Conservation (phyloP, 2,329 filamentous ascomycete genomes). For the Phialocephala sp. region DNA sequence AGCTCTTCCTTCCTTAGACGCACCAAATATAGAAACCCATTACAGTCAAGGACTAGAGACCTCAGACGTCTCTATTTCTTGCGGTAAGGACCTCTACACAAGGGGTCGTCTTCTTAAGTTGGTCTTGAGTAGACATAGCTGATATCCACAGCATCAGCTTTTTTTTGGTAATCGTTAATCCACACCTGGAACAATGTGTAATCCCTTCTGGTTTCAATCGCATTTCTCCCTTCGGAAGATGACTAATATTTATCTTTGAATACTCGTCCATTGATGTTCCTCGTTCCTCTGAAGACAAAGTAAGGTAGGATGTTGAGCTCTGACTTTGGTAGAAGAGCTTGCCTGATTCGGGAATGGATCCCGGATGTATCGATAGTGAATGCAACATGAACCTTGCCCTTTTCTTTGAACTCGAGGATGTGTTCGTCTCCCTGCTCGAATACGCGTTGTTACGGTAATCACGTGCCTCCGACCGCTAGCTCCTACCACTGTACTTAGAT, state of each 20-base stretch:
- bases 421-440: neutral
- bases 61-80: too few relatives aligned
- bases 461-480: too few relatives aligned
- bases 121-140: constrained; percentile 26
- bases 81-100: too few relatives aligned
- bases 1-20: too few relatives aligned
- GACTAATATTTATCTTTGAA: constrained; percentile 19
- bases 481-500: too few relatives aligned
- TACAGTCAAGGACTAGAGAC: too few relatives aligned
- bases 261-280: constrained; percentile 2
- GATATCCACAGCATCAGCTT: constrained; percentile 11
- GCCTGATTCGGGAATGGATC: constrained; percentile 23
- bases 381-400: constrained; percentile 9
- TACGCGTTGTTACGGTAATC: too few relatives aligned
- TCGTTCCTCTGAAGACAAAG: constrained; percentile 24
- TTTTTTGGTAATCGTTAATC: constrained; percentile 19
- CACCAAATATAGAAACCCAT: too few relatives aligned
- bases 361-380: constrained; percentile 23
- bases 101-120: constrained; percentile 17
- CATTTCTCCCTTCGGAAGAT: constrained; percentile 2
- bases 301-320: constrained; percentile 24
- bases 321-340: constrained; percentile 9
- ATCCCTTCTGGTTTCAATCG: constrained; percentile 18
- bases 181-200: constrained; percentile 22
- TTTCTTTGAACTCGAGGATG: constrained; percentile 19